Conservation (phyloP, 805 yeast genomes). For the Yarrowia divulgata region DNA sequence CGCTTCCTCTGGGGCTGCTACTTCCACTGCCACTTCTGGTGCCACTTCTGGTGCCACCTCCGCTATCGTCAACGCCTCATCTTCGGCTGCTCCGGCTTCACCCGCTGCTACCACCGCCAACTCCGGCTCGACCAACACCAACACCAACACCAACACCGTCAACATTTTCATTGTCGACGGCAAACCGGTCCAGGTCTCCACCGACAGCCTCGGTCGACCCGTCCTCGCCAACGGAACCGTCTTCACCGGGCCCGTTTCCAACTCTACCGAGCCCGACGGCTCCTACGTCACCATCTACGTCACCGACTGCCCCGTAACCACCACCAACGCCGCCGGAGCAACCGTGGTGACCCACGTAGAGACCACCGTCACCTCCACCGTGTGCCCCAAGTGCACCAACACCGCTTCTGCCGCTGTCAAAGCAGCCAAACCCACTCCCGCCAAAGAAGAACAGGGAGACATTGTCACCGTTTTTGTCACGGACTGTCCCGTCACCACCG, state of each 20-base stretch:
- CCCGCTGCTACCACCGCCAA: too few relatives aligned
- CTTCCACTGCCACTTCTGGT: too few relatives aligned
- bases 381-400: slow-evolving; percentile 9
- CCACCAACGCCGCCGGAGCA: slow-evolving; percentile 3
- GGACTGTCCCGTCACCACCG: slow-evolving; percentile 6
- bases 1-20: too few relatives aligned
- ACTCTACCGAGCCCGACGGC: neutral
- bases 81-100: too few relatives aligned
- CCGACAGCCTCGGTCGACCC: neutral
- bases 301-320: slow-evolving; percentile 17
- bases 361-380: slow-evolving; percentile 10
- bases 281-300: slow-evolving; percentile 16
- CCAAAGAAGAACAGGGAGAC: neutral
- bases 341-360: neutral
- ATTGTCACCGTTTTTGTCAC: slow-evolving; percentile 3
- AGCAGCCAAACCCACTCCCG: neutral
- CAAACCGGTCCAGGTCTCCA: neutral
- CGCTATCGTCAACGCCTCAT: too few relatives aligned
- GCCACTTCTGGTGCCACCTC: too few relatives aligned
- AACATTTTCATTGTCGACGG: slow-evolving; percentile 2
- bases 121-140: neutral
- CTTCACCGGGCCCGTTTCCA: neutral
- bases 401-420: too few relatives aligned
- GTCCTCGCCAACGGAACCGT: neutral
- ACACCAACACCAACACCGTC: neutral